Percentiles rank a stretch among this genome's conserved stretches.
Evolutionary conservation across 345 rosid genomes (phyloP).

Genomic region (Arabis alpina): DNA sequence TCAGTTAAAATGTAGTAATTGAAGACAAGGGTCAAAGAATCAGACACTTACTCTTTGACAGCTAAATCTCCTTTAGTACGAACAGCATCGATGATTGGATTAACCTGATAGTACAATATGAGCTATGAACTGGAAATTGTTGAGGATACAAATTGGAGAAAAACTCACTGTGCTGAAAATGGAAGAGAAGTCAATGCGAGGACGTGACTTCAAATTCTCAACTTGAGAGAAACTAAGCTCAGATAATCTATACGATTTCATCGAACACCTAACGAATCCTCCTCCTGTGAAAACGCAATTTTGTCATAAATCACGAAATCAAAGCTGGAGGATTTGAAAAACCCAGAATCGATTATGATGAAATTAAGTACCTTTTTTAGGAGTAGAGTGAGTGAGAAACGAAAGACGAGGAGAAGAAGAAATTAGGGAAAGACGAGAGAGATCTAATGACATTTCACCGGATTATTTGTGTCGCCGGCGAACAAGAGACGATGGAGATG

Average conservation of each 20-base stretch:
- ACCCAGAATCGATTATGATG: neutral
- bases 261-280: conserved; percentile 56
- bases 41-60: conserved; percentile 67
- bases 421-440: conserved; percentile 33
- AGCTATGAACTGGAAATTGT: neutral
- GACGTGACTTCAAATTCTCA: conserved; percentile 68
- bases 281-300: conserved; percentile 38
- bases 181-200: conserved; percentile 83
- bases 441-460: conserved; percentile 34
- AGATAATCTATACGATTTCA: conserved; percentile 78
- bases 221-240: conserved; percentile 64
- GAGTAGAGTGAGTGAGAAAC: conserved; percentile 1
- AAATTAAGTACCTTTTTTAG: conserved; percentile 28
- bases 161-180: conserved; percentile 61
- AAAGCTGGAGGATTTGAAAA: neutral
- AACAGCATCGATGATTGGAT: conserved; percentile 81
- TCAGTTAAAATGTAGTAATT: neutral
- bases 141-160: neutral
- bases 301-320: neutral
- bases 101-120: conserved; percentile 48
- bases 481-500: neutral
- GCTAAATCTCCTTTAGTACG: conserved; percentile 80
- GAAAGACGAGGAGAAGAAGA: conserved; percentile 38
- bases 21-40: neutral
- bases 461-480: conserved; percentile 22